A percentile compares a stretch with the other conserved stretches of the same genome.
These are phyloP conservation scores for Nectriaceae sp. DNA, from an alignment of 2,329 filamentous ascomycete genomes.

Conservation along the genomic window DNA sequence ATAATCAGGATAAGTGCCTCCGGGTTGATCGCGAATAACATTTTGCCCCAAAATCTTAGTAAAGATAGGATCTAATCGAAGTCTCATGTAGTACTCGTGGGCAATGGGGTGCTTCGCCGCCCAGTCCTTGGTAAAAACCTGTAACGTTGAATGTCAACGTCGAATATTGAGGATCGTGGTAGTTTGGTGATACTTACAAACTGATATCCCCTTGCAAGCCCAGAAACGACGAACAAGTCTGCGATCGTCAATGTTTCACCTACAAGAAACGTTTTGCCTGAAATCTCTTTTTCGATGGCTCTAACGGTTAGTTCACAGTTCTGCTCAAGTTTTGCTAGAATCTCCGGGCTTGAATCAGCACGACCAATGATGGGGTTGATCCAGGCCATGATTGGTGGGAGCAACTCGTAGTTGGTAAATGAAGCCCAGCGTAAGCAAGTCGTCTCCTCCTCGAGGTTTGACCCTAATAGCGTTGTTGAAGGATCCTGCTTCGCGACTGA, in stretches of 20 bases:
- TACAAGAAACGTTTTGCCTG: constrained; percentile 8
- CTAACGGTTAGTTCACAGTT: constrained; percentile 10
- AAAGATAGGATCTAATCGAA: constrained; percentile 10
- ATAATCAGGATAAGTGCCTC: constrained; percentile 13
- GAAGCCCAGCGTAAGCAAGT: constrained; percentile 12
- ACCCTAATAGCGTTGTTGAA: constrained; percentile 5
- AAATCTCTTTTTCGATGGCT: constrained; percentile 11
- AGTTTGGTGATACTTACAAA: constrained; percentile 2
- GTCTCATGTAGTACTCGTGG: constrained; percentile 13
- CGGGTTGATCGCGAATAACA: constrained; percentile 10
- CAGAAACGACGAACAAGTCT: constrained; percentile 12
- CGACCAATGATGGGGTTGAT: constrained; percentile 14
- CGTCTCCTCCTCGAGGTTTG: constrained; percentile 8
- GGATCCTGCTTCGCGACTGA: constrained; percentile 12
- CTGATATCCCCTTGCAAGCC: constrained; percentile 11
- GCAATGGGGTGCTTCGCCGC: constrained; percentile 9
- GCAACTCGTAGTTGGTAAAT: constrained; percentile 10
- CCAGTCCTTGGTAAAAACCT: constrained; percentile 15
- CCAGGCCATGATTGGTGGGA: constrained; percentile 14
- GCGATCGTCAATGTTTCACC: constrained; percentile 10
- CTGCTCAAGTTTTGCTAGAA: constrained; percentile 7
- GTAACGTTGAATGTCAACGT: not conserved
- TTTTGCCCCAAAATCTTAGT: constrained; percentile 11
- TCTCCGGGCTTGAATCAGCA: constrained; percentile 8
- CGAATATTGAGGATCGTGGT: not conserved